Conservation (phyloP, 2,329 filamentous ascomycete species). For the Corinectria fuckeliana region DNA sequence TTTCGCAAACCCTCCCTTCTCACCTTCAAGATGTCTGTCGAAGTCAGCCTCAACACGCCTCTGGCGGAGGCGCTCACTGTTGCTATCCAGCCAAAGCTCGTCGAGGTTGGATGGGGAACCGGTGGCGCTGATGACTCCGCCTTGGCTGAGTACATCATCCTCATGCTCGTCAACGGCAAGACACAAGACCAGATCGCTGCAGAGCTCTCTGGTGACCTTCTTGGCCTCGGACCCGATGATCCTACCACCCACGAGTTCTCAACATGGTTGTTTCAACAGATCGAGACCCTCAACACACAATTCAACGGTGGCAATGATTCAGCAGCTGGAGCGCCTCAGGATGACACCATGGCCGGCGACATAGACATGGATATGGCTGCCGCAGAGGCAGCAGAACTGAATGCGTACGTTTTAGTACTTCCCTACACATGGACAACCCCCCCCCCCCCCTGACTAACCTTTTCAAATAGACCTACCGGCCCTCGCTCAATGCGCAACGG, state of each 20-base stretch:
- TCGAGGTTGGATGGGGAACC: conserved; percentile 91
- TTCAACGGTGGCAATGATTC: conserved; percentile 57
- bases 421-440: neutral
- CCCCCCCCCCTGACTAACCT: conserved; percentile 52
- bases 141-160: conserved; percentile 92
- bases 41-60: conserved; percentile 78
- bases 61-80: conserved; percentile 83
- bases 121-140: conserved; percentile 79
- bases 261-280: conserved; percentile 91
- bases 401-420: conserved; percentile 59
- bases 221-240: conserved; percentile 83
- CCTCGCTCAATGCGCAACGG: conserved; percentile 86
- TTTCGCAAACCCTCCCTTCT: conserved; percentile 14
- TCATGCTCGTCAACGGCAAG: conserved; percentile 97
- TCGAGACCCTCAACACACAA: conserved; percentile 70
- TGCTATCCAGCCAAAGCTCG: conserved; percentile 87
- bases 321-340: conserved; percentile 43
- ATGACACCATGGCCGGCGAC: conserved; percentile 46
- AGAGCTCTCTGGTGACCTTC: conserved; percentile 86
- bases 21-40: conserved; percentile 71
- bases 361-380: conserved; percentile 79
- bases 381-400: conserved; percentile 55
- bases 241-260: conserved; percentile 83
- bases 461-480: conserved; percentile 76
- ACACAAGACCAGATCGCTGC: conserved; percentile 86